Evolutionary conservation across 2,329 filamentous ascomycete genomes (phyloP).

Genomic region (Colletotrichum gigasporum): DNA sequence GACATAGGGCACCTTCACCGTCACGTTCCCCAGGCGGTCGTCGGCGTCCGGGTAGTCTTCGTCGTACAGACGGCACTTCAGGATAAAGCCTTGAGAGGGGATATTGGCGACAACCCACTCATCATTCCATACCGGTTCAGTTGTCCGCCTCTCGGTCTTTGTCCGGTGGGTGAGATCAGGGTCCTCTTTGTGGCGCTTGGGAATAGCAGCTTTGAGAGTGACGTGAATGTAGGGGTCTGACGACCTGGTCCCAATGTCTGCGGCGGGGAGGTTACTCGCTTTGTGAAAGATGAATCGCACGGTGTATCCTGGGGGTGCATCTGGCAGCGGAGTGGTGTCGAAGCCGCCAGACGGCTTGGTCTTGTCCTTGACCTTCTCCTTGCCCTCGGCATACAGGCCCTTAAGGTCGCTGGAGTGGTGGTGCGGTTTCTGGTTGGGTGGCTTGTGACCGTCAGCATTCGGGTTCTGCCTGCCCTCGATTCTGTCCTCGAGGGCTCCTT

Average conservation of each 20-base stretch:
- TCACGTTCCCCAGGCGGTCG: slow-evolving; percentile 88
- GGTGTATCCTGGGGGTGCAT: slow-evolving; percentile 81
- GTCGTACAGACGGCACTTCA: slow-evolving; percentile 90
- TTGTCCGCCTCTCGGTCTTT: slow-evolving; percentile 75
- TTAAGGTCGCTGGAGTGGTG: slow-evolving; percentile 41
- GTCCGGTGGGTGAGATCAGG: slow-evolving; percentile 79
- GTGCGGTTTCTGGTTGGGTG: slow-evolving; percentile 24
- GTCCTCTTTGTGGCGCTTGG: slow-evolving; percentile 85
- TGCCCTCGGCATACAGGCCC: slow-evolving; percentile 45
- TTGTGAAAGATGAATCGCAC: slow-evolving; percentile 85
- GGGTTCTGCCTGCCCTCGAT: slow-evolving; percentile 26
- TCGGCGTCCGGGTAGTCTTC: slow-evolving; percentile 89
- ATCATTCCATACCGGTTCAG: slow-evolving; percentile 82
- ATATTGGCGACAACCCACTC: slow-evolving; percentile 92
- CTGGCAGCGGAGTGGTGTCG: slow-evolving; percentile 80
- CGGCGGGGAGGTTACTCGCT: slow-evolving; percentile 82
- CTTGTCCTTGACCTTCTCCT: slow-evolving; percentile 49
- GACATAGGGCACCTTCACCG: slow-evolving; percentile 70
- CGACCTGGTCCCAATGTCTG: slow-evolving; percentile 79
- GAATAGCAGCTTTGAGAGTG: slow-evolving; percentile 76
- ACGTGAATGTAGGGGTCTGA: slow-evolving; percentile 87
- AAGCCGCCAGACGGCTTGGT: slow-evolving; percentile 77
- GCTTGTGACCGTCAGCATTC: slow-evolving; percentile 29
- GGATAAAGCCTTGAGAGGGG: slow-evolving; percentile 79
- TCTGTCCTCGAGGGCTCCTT: slow-evolving; percentile 21